A percentile compares a stretch with the other conserved stretches of the same genome.
Evolutionary conservation across 371 early-diverging fungal genomes (phyloP).

Genomic region (Mycotypha africana): DNA sequence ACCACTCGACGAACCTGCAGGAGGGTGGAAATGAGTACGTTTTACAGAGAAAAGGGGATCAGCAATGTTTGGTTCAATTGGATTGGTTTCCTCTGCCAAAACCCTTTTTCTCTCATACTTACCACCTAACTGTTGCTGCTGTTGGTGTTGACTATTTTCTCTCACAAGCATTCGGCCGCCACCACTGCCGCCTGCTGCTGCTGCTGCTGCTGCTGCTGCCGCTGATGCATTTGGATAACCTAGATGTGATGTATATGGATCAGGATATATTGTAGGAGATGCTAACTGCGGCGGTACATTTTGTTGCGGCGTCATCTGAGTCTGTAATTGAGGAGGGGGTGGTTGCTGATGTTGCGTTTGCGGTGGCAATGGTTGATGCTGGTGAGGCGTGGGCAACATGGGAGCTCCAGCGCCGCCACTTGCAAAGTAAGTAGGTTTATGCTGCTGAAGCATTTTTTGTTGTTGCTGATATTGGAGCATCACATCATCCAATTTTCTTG

Average conservation of each 20-base stretch:
- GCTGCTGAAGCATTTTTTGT: conserved; percentile 37
- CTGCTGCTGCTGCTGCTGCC: conserved; percentile 3
- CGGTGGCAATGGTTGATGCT: no score
- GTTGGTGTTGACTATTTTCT: conserved; percentile 18
- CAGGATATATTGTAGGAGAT: conserved; percentile 4
- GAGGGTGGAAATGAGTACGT: conserved; percentile 21
- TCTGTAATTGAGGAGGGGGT: conserved; percentile 4
- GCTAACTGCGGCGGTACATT: conserved; percentile 2
- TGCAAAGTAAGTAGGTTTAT: conserved; percentile 16
- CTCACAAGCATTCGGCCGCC: conserved; percentile 35
- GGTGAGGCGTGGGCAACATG: conserved; percentile 8
- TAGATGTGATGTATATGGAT: no score
- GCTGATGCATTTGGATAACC: conserved; percentile 1
- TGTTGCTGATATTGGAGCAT: conserved; percentile 50
- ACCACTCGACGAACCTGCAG: conserved; percentile 17
- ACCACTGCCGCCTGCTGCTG: conserved; percentile 12
- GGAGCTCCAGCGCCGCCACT: not conserved
- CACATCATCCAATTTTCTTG: conserved; percentile 43
- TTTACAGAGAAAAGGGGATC: conserved; percentile 26
- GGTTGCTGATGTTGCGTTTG: conserved; percentile 10
- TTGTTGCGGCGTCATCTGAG: conserved; percentile 1
- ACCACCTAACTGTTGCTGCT: conserved; percentile 21
- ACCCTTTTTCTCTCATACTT: conserved; percentile 27
- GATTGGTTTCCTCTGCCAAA: conserved; percentile 14
- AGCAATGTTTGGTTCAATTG: conserved; percentile 25